Percentiles rank a stretch among this genome's conserved stretches.
phyloP scores from a whole-genome alignment of 768 basidiomycete genomes.

The Agrocybe chaxingu region DNA sequence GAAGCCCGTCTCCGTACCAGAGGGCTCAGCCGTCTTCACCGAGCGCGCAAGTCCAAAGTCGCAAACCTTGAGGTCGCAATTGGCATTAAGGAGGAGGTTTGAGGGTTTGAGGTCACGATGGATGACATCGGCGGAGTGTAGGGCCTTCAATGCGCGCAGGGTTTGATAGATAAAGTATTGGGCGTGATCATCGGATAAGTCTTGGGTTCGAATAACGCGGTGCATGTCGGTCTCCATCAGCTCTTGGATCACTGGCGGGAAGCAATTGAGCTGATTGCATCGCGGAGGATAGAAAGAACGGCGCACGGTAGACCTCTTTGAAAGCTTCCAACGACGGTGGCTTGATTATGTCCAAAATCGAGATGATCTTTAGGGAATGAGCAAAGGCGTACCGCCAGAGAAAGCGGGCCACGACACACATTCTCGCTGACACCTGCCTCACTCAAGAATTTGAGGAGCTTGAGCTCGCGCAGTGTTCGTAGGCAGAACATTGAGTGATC shows the following conservation, averaged over 20 bases:
- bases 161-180: constrained; percentile 99
- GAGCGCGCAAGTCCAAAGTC: constrained; percentile 88
- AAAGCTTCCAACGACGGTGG: constrained; percentile 76
- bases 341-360: constrained; percentile 90
- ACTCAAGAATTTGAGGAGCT: constrained; percentile 82
- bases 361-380: constrained; percentile 62
- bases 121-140: constrained; percentile 93
- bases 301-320: constrained; percentile 66
- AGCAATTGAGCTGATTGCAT: not conserved
- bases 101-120: constrained; percentile 96
- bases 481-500: constrained; percentile 92
- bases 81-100: constrained; percentile 92
- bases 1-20: constrained; percentile 76
- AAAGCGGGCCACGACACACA: constrained; percentile 35
- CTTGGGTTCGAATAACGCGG: constrained; percentile 93
- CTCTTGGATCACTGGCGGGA: constrained; percentile 73
- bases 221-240: constrained; percentile 95
- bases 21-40: constrained; percentile 68
- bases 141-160: constrained; percentile 87
- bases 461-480: constrained; percentile 87
- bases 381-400: constrained; percentile 1
- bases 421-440: constrained; percentile 90
- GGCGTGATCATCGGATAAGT: constrained; percentile 90
- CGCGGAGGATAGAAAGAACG: not conserved
- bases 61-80: constrained; percentile 94